Evolutionary conservation across 2,329 filamentous ascomycete genomes (phyloP).

Genomic region (Ophiostoma tasmaniense): DNA sequence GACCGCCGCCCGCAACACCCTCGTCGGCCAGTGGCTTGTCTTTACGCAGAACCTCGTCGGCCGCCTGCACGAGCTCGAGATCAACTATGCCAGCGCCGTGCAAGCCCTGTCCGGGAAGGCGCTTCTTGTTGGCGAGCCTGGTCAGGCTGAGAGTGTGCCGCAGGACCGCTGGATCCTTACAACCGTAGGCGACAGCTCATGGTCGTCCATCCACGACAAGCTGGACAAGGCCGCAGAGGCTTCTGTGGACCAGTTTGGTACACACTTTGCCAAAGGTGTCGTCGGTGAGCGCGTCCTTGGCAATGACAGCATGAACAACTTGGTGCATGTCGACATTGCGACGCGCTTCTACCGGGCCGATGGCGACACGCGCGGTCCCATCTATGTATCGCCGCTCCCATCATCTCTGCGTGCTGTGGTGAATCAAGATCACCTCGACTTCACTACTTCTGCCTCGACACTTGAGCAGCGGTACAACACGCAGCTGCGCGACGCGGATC

Average conservation of each 20-base stretch:
- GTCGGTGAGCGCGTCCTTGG: conserved; percentile 33
- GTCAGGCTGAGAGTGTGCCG: background rate
- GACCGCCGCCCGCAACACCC: conserved; percentile 37
- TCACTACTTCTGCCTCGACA: conserved; percentile 27
- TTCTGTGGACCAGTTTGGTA: conserved; percentile 16
- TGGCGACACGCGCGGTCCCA: background rate
- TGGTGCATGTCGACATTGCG: conserved; percentile 40
- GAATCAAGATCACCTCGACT: background rate
- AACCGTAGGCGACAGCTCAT: conserved; percentile 46
- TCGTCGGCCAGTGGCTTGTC: conserved; percentile 50
- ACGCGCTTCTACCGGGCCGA: conserved; percentile 45
- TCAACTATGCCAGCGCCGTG: conserved; percentile 41
- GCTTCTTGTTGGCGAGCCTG: background rate
- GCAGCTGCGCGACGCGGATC: conserved; percentile 13
- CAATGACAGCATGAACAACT: conserved; percentile 25
- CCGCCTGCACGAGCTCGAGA: conserved; percentile 51
- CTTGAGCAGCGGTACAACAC: conserved; percentile 25
- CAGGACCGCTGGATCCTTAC: conserved; percentile 40
- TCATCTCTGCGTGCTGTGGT: conserved; percentile 27
- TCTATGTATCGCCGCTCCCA: background rate
- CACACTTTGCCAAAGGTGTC: conserved; percentile 31
- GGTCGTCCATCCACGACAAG: conserved; percentile 36
- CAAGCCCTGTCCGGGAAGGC: conserved; percentile 41
- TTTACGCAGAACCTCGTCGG: conserved; percentile 45
- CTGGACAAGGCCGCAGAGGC: conserved; percentile 35